These are phyloP conservation scores for Picea abies DNA, from an alignment of 83 land plant genomes.

Conservation along the genomic window DNA sequence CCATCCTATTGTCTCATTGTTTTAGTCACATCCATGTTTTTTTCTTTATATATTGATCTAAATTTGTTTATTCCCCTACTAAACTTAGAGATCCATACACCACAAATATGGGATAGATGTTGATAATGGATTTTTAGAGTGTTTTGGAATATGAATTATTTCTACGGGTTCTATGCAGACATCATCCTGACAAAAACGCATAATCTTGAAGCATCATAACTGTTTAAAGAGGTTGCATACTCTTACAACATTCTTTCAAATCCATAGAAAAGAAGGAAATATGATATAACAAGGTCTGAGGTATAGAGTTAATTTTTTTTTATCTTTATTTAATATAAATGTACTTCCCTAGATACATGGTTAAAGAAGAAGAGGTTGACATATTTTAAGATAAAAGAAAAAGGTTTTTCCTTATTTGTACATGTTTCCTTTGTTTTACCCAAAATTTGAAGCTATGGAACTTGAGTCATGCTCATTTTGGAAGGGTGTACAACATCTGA, in stretches of 20 bases:
- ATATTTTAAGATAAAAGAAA: not conserved
- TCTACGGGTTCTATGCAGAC: too few species aligned
- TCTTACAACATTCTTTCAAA: slow-evolving; percentile 50
- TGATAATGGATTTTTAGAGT: too few species aligned
- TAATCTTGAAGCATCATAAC: slow-evolving; percentile 34
- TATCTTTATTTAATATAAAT: not conserved
- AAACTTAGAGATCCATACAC: too few species aligned
- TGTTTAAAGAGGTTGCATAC: slow-evolving; percentile 59
- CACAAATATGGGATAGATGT: too few species aligned
- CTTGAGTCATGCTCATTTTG: not conserved
- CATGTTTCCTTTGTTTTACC: not conserved
- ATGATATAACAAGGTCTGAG: slow-evolving; percentile 45
- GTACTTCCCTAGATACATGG: not conserved
- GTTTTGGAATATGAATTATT: too few species aligned
- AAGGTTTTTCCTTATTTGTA: not conserved
- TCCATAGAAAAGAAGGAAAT: slow-evolving; percentile 54
- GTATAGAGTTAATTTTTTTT: too few species aligned
- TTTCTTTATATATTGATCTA: too few species aligned
- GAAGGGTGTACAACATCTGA: not conserved
- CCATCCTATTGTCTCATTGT: too few species aligned
- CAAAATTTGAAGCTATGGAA: not conserved
- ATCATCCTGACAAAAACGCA: too few species aligned
- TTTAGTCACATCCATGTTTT: too few species aligned
- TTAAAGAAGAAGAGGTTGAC: not conserved
- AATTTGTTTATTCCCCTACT: too few species aligned